phyloP scores from a whole-genome alignment of 2,329 filamentous ascomycete genomes.

The Lasiodiplodia citricola region DNA sequence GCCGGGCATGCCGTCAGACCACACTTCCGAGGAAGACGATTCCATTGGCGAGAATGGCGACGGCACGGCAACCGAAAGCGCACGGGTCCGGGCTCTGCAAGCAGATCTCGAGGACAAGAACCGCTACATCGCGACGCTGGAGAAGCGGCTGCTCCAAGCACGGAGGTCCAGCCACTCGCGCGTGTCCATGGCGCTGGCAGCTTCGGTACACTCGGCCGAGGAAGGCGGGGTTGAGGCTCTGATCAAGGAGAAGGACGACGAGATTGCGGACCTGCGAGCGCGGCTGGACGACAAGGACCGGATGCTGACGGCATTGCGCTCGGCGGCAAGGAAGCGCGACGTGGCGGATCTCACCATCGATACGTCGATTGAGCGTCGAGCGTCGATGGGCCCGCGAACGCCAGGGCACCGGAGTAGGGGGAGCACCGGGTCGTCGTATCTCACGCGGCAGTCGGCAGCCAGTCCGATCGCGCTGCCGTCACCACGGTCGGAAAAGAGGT shows the following conservation, averaged over 20 bases:
- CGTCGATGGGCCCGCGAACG: constrained; percentile 34
- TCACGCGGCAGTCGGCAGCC: constrained; percentile 25
- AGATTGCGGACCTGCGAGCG: constrained; percentile 89
- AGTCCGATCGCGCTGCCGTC: constrained; percentile 29
- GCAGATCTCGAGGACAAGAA: constrained; percentile 97
- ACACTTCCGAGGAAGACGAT: constrained; percentile 47
- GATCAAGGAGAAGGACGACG: constrained; percentile 86
- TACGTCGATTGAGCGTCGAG: constrained; percentile 26
- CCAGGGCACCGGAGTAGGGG: constrained; percentile 42
- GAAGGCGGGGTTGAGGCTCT: constrained; percentile 75
- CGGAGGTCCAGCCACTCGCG: constrained; percentile 87
- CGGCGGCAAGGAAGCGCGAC: constrained; percentile 83
- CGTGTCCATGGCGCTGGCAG: constrained; percentile 74
- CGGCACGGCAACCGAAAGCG: constrained; percentile 77
- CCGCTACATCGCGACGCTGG: constrained; percentile 90
- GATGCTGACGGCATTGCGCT: constrained; percentile 87
- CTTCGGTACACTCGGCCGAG: constrained; percentile 71
- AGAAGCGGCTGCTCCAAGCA: constrained; percentile 90
- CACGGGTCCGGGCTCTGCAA: constrained; percentile 91
- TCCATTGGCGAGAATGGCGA: constrained; percentile 83
- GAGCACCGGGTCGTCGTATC: constrained; percentile 35
- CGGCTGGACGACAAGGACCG: constrained; percentile 92
- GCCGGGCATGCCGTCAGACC: constrained; percentile 29
- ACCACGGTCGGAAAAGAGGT: constrained; percentile 56
- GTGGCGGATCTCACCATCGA: constrained; percentile 66